Evolutionary conservation across 1,139 yeast species (phyloP).

Genomic region (Waltiozyma sp.): DNA sequence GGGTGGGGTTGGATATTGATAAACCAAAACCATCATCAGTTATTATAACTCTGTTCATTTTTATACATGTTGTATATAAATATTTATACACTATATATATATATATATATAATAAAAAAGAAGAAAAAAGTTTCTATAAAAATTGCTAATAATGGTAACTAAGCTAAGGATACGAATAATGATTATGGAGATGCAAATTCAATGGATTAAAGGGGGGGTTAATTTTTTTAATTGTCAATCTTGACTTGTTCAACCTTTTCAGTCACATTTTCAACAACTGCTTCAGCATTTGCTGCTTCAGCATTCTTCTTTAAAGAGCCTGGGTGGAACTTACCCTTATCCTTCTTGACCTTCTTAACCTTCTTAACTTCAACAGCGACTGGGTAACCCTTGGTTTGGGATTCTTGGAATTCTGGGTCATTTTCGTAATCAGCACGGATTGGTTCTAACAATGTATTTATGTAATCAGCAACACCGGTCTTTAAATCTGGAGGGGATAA

Average conservation of each 20-base stretch:
- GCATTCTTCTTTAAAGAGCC: constrained; percentile 29
- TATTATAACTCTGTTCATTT: no score
- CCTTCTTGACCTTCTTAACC: constrained; percentile 68
- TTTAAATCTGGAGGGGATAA: constrained; percentile 92
- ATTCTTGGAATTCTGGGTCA: constrained; percentile 63
- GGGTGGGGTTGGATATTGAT: no score
- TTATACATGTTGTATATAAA: no score
- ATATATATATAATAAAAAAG: background rate
- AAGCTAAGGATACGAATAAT: no score
- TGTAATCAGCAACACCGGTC: constrained; percentile 78
- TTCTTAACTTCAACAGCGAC: constrained; percentile 51
- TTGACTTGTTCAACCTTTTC: background rate
- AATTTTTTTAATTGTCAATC: background rate
- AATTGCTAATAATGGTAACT: background rate
- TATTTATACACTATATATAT: no score
- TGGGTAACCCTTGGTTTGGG: constrained; percentile 77
- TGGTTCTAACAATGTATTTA: constrained; percentile 74
- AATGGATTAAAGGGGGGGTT: no score
- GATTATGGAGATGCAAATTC: no score
- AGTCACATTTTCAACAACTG: background rate
- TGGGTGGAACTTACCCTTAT: constrained; percentile 80
- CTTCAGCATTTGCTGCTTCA: constrained; percentile 1
- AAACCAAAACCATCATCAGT: constrained; percentile 22
- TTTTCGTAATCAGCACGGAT: constrained; percentile 58
- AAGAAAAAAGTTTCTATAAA: background rate